Percentiles rank a stretch among this genome's conserved stretches.
Conservation (phyloP, 2,329 filamentous ascomycete genomes). For the Ophiostoma quercus region DNA sequence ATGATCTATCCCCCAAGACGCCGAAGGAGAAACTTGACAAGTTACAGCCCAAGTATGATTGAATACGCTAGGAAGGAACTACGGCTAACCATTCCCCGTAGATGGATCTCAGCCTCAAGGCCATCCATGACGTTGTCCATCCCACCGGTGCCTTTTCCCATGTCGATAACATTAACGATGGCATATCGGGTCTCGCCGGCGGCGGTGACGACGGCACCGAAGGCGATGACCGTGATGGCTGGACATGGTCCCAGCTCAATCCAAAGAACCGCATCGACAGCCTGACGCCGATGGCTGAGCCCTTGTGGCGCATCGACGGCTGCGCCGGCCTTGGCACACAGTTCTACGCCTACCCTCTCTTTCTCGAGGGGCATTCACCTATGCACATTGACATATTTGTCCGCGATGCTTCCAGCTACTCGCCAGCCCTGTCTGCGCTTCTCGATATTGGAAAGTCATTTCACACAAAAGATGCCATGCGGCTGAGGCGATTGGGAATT, state of each 20-base stretch:
- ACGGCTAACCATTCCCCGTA: neutral
- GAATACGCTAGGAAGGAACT: neutral
- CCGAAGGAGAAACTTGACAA: neutral
- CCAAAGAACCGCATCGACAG: constrained; percentile 58
- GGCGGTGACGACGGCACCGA: neutral
- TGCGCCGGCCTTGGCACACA: constrained; percentile 54
- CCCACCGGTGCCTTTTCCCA: constrained; percentile 50
- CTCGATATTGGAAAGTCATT: constrained; percentile 50
- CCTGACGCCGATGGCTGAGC: constrained; percentile 40
- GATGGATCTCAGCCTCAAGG: constrained; percentile 51
- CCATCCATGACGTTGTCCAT: constrained; percentile 53
- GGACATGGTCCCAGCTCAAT: constrained; percentile 50
- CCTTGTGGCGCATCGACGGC: constrained; percentile 56
- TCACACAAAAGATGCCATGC: constrained; percentile 48
- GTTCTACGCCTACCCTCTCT: constrained; percentile 52
- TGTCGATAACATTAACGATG: neutral
- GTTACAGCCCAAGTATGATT: neutral
- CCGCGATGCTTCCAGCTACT: constrained; percentile 40
- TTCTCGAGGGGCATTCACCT: constrained; percentile 41
- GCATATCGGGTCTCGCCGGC: neutral
- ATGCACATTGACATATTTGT: constrained; percentile 56
- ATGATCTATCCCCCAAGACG: neutral
- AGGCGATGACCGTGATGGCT: constrained; percentile 31
- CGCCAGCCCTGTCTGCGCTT: constrained; percentile 40
- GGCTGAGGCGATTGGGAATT: constrained; percentile 48